Evolutionary conservation across 345 rosid genomes (phyloP), one percentile per base, ranked within the genome.

Genomic region (Physaria fendleri): DNA sequence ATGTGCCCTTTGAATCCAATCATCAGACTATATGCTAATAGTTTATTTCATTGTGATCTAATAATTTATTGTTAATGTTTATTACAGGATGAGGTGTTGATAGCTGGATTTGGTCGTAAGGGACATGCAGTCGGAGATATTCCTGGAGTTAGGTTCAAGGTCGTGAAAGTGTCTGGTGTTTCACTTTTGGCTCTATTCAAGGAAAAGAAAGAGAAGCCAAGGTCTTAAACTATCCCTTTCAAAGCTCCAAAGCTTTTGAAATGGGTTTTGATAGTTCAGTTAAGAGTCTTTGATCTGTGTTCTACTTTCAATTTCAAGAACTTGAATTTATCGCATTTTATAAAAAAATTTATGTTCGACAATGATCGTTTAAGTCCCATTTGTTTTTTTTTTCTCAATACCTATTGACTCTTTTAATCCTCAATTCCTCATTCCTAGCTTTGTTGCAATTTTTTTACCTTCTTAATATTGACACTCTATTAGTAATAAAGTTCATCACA

Each of bases 61-160:
- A n/a, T 8, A n/a, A 35, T 44, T 0, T n/a, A n/a, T 6, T 54
- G 51, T 12, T 12, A 0, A 23, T 24, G 57, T n/a, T 16, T 47
- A 5, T 49, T 56, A 10, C 59, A 84, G 90, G 86, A 84, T 65
- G 90, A 84, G 65, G 86, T 84, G 5, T 79, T 84, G 79, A 81
- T 84, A 43, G 87, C 86, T 55, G 90, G 86, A 62, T 84, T 83
- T 61, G 89, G 89, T 18, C 75, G 88, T 14, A 83, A 83, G 76
- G 88, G 88, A 5, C 88, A 83, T 32, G 89, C 89, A 2, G 86
- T 83, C 16, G 90, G 90, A 58, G 90, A 83, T 83, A 83, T 83
- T 79, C 90, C 90, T 4, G 90, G 90, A 47, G 90, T 84, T 18
- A 76, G 90, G 69, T 84, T 84, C 82, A 84, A 84, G 90, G 86